Evolutionary conservation across 163 green algal genomes (phyloP).

Genomic region (Chlorella variabilis): DNA sequence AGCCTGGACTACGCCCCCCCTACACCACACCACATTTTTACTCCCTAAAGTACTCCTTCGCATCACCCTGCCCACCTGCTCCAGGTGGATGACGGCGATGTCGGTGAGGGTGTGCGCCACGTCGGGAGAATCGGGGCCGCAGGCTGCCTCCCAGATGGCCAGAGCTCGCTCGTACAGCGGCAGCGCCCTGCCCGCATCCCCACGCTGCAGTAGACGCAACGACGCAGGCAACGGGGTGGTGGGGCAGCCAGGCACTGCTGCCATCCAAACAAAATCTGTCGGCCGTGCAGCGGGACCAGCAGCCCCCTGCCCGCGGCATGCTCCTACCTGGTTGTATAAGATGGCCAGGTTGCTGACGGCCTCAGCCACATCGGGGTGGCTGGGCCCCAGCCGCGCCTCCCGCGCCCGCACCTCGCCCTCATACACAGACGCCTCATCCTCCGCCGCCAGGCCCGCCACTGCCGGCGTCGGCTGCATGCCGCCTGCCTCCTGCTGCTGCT

Average conservation of each 20-base stretch:
- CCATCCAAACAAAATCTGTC: too few relatives aligned
- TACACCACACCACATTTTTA: too few relatives aligned
- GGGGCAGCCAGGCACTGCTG: too few relatives aligned
- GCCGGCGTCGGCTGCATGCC: neutral
- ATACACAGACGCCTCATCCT: constrained; percentile 69
- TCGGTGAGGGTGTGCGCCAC: constrained; percentile 92
- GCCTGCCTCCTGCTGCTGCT: neutral
- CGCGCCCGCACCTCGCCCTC: constrained; percentile 68
- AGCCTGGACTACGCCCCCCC: too few relatives aligned
- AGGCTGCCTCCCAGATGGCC: constrained; percentile 76
- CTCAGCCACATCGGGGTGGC: constrained; percentile 81
- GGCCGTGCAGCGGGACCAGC: too few relatives aligned
- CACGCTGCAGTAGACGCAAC: constrained; percentile 29
- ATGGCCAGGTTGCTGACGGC: constrained; percentile 89
- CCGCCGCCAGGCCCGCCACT: neutral
- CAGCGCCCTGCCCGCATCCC: constrained; percentile 60
- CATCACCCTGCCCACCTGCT: constrained; percentile 54
- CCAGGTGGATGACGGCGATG: constrained; percentile 90
- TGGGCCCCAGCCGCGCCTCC: constrained; percentile 64
- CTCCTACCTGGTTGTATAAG: constrained; percentile 79
- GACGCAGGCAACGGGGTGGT: too few relatives aligned
- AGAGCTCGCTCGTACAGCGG: constrained; percentile 89
- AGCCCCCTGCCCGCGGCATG: too few relatives aligned
- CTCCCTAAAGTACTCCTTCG: neutral
- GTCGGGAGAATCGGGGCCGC: constrained; percentile 76